A percentile compares a stretch with the other conserved stretches of the same genome.
Conservation (phyloP, 1,284 basidiomycete species). For the Bondarzewia mesenterica region DNA sequence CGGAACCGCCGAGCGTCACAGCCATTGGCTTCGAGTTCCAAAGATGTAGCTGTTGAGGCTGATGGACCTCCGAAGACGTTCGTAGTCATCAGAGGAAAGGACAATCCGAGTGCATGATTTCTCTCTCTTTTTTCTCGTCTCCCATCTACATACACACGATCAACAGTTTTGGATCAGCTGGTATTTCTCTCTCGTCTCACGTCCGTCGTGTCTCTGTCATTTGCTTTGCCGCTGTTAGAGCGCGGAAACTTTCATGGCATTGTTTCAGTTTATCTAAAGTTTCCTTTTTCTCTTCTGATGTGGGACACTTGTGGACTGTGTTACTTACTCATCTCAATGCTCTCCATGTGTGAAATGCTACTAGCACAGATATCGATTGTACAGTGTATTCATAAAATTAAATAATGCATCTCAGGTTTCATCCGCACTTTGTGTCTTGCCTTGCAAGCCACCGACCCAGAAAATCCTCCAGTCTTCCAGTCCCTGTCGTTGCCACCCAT, state of each 20-base stretch:
- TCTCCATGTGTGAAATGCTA: not conserved
- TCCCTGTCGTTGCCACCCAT: conserved; percentile 67
- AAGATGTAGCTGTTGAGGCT: not conserved
- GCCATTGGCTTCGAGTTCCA: conserved; percentile 4
- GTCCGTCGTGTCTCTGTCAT: not conserved
- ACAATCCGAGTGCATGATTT: conserved; percentile 4
- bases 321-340: too few relatives aligned
- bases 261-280: not conserved
- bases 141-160: not conserved
- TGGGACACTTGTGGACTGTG: not conserved
- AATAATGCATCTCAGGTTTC: not conserved
- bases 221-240: too few relatives aligned
- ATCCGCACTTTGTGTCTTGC: not conserved
- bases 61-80: conserved; percentile 22
- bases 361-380: not conserved
- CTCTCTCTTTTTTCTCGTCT: not conserved
- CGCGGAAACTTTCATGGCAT: too few relatives aligned
- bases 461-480: conserved; percentile 66
- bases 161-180: not conserved
- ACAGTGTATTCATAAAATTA: not conserved
- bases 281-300: not conserved
- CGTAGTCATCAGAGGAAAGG: conserved; percentile 24
- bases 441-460: conserved; percentile 57
- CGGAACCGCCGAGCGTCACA: conserved; percentile 36
- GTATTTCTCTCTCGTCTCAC: not conserved